These are phyloP conservation scores for Sergeia podlipaevii DNA, from an alignment of 208 protist genomes.

Conservation along the genomic window DNA sequence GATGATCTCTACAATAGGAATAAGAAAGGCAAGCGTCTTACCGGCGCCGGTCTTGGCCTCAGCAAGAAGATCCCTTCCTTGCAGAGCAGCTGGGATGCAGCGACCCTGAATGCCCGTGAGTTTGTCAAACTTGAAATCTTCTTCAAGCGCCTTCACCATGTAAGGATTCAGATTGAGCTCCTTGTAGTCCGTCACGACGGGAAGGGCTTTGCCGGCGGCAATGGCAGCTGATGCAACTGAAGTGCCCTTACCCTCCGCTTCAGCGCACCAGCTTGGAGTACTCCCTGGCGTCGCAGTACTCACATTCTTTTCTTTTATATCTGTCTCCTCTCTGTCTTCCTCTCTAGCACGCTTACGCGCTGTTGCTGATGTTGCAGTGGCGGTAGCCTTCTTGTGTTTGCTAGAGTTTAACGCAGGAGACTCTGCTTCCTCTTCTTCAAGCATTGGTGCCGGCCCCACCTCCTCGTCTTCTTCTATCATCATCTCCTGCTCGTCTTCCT, in stretches of 20 bases:
- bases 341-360: not conserved
- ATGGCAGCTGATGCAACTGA: conserved; percentile 3
- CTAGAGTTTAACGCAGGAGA: not conserved
- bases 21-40: conserved; percentile 98
- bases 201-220: conserved; percentile 26
- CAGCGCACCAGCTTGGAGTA: no score
- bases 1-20: conserved; percentile 98
- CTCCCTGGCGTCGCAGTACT: no score
- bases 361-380: not conserved
- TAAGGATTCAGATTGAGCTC: conserved; percentile 85
- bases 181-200: conserved; percentile 74
- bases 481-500: conserved; percentile 11
- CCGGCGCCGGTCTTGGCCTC: conserved; percentile 95
- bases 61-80: conserved; percentile 86
- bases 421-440: conserved; percentile 1
- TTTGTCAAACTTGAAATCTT: conserved; percentile 92
- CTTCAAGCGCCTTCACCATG: conserved; percentile 70
- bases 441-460: not conserved
- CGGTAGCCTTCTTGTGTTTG: not conserved
- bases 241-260: not conserved
- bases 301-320: no score
- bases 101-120: conserved; percentile 96
- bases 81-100: conserved; percentile 86
- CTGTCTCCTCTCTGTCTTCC: no score
- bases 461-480: conserved; percentile 1